phyloP scores from a whole-genome alignment of 257 asterid genomes.

The Lithospermum erythrorhizon region DNA sequence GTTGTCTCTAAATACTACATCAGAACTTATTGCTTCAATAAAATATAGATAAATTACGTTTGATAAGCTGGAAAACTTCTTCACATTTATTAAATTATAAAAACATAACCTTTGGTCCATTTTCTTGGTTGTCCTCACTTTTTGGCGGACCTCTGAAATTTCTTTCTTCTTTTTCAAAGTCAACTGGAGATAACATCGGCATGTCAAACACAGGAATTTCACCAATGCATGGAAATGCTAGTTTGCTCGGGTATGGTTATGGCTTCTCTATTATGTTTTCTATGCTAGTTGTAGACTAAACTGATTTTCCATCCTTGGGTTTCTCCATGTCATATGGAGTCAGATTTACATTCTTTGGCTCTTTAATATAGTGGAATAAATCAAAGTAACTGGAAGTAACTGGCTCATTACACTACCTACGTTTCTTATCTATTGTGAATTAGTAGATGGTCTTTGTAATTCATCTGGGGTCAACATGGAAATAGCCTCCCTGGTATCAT shows the following conservation, averaged over 20 bases:
- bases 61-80: too few species aligned
- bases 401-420: too few species aligned
- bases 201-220: slow-evolving; percentile 44
- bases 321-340: not conserved
- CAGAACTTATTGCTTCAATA: not conserved
- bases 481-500: too few species aligned
- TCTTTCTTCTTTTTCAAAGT: slow-evolving; percentile 31
- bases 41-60: not conserved
- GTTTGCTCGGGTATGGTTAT: slow-evolving; percentile 80
- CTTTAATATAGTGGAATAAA: too few species aligned
- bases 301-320: not conserved
- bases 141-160: slow-evolving; percentile 11
- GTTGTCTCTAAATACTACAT: not conserved
- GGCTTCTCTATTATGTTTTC: not conserved
- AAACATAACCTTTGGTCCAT: not conserved
- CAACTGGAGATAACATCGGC: slow-evolving; percentile 53
- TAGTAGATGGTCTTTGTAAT: too few species aligned
- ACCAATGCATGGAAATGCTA: slow-evolving; percentile 78
- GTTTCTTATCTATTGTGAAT: too few species aligned
- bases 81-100: not conserved
- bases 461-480: too few species aligned
- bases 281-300: not conserved
- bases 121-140: slow-evolving; percentile 1
- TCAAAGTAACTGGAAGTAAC: too few species aligned
- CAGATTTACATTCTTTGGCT: too few species aligned